Base-by-base conservation (phyloP, 331 rosid species). In the Acacia pycnantha region DNA sequence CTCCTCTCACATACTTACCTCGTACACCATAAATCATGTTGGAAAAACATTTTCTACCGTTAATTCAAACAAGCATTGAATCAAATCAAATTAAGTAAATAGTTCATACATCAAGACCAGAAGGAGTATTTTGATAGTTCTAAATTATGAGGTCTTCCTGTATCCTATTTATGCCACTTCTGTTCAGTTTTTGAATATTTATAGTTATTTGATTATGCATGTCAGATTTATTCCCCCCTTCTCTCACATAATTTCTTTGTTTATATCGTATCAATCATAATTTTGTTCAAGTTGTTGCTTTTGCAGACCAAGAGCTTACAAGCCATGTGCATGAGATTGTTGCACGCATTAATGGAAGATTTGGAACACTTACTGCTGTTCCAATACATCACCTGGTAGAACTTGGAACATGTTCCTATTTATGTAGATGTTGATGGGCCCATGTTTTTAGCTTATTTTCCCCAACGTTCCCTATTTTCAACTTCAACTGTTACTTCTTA, bases 261-360 rank as follows among this genome's bases (percentile, higher is more conserved):
- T 79, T 16, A 22, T 65, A 27, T 53, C 61, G 47, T 53, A 26
- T 74, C 29, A 21, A 16, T 44, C 64, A 46, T 70, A 64, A 71
- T 59, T 66, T 47, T 44, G 62, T 77, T 26, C 0, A 43, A 50
- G 62, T 61, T 59, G 62, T 66, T 85, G 82, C 74, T 83, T 77
- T 83, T 81, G 82, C 88, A 96, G 99, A 96, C 85, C 98, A 93
- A 91, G 93, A 90, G 90, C 99, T 96, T 80, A 90, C 99, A 6
- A 93, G 98, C 83, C 99, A 93, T 84, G 98, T 96, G 91, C 99
- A 96, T 83, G 97, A 96, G 90, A 93, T 96, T 85, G 98, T 96
- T 37, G 99, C 97, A 80, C 98, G 99, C 82, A 95, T 95, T 78
- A 95, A 95, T 84, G 98, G 99, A 71, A 93, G 97, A 86, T 93